phyloP scores from a whole-genome alignment of 306 rosid genomes.

The Vigna hirtella region DNA sequence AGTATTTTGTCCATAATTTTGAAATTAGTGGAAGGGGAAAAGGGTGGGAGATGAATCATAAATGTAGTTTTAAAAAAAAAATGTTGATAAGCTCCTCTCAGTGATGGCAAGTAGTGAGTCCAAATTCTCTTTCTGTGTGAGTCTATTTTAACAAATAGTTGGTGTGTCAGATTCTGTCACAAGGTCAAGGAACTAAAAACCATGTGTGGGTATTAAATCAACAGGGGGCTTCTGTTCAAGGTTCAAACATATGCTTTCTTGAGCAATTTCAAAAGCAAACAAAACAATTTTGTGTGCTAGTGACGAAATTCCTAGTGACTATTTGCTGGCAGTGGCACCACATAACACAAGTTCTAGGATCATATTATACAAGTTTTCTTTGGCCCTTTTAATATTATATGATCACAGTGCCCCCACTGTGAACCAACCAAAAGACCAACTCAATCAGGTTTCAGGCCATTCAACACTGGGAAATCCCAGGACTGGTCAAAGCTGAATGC shows the following conservation, averaged over 20 bases:
- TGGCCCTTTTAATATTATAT: slow-evolving; percentile 10
- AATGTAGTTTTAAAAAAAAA: background rate
- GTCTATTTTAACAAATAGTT: slow-evolving; percentile 49
- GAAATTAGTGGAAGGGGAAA: slow-evolving; percentile 1
- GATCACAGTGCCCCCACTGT: slow-evolving; percentile 33
- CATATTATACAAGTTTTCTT: background rate
- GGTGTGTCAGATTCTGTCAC: slow-evolving; percentile 56
- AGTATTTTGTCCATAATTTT: slow-evolving; percentile 27
- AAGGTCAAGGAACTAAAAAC: slow-evolving; percentile 47
- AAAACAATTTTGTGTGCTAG: slow-evolving; percentile 14
- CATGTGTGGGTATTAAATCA: slow-evolving; percentile 44
- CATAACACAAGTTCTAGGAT: slow-evolving; percentile 28
- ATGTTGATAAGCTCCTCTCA: slow-evolving; percentile 12
- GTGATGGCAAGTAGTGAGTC: slow-evolving; percentile 16
- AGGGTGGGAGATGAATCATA: background rate
- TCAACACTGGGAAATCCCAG: slow-evolving; percentile 40
- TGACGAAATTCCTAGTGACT: slow-evolving; percentile 30
- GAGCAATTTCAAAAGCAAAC: slow-evolving; percentile 26
- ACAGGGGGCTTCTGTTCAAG: slow-evolving; percentile 43
- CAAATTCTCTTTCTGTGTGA: slow-evolving; percentile 10
- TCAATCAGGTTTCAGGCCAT: slow-evolving; percentile 38
- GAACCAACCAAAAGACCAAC: slow-evolving; percentile 40
- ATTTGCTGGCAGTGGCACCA: slow-evolving; percentile 37
- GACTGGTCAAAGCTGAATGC: slow-evolving; percentile 44
- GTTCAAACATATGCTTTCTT: slow-evolving; percentile 38